Base-by-base conservation (phyloP, 805 yeast species). In the Lipomyces japonicus region DNA sequence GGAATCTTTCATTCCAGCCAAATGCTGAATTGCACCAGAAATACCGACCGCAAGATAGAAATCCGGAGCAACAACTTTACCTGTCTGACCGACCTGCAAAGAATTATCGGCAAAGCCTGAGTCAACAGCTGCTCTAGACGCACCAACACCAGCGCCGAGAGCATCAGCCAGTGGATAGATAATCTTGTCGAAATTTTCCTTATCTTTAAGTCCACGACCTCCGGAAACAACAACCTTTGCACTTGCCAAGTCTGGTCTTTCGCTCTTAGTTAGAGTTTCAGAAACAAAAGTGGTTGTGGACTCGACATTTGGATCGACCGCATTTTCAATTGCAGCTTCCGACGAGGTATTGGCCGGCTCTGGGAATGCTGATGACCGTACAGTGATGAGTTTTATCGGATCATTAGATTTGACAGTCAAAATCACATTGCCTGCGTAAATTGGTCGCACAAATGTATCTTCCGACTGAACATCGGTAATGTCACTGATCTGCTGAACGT, bases 1-100 rank as follows among this genome's bases (percentile, higher is more conserved):
- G 38, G 96, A 79, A 66, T 91, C 97, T 71, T 90, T 91, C 97
- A 91, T 91, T 58, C 98, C 98, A 1, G 98, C 98, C 63, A 93
- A 74, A 71, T 91, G 98, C 72, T 91, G 98, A 64, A 91, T 91
- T 28, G 98, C 98, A 55, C 98, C 98, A 19, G 95, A 85, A 50
- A 93, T 80, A 57, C 98, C 98, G 37, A 90, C 81, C 2, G 97
- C 97, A 40, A 93, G 70, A 67, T 93, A 93, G 56, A 90, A 76
- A 37, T 90, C 96, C 36, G 98, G 98, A 5, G 97, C 97, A 30
- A 93, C 95, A 47, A 90, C 90, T 69, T 93, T 93, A 61, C 98
- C 98, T 7, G 98, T 91, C 72, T 91, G 98, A 48, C 98, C 98
- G 55, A 91, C 90, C 71, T 91, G 98, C 62, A 91, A 76, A 6